A percentile compares a stretch with the other conserved stretches of the same genome.
Evolutionary conservation across 179 eudicot species (phyloP).

Genomic region (Spinacia oleracea): DNA sequence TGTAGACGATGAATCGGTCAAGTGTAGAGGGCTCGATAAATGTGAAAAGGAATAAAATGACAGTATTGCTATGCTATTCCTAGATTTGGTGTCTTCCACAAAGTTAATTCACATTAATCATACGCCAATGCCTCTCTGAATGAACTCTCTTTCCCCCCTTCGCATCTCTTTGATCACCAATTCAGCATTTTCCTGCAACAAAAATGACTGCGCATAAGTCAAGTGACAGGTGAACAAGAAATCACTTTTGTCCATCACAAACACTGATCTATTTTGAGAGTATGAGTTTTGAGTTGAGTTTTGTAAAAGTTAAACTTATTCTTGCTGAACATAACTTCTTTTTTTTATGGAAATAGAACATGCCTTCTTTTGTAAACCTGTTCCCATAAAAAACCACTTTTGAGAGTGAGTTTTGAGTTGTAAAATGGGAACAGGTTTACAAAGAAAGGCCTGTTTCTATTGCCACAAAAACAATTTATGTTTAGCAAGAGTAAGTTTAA

Average conservation of each 20-base stretch:
- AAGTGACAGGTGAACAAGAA: background rate
- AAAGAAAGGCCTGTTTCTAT: background rate
- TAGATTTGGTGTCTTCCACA: background rate
- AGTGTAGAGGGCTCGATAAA: too few relatives aligned
- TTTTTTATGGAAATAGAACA: too few relatives aligned
- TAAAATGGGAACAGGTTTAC: too few relatives aligned
- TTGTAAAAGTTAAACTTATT: too few relatives aligned
- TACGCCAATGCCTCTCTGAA: conserved; percentile 5
- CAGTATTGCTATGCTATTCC: background rate
- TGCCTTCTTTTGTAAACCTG: too few relatives aligned
- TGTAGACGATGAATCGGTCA: background rate
- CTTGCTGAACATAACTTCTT: too few relatives aligned
- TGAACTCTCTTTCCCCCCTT: conserved; percentile 4
- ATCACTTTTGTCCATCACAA: background rate
- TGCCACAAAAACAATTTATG: background rate
- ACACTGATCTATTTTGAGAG: too few relatives aligned
- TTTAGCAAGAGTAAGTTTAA: background rate
- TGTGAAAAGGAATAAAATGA: conserved; percentile 6
- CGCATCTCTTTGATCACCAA: conserved; percentile 4
- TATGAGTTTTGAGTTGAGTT: too few relatives aligned
- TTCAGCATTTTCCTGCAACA: conserved; percentile 25
- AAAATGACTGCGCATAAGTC: background rate
- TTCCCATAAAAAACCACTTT: too few relatives aligned
- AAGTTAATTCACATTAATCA: background rate
- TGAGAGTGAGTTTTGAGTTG: too few relatives aligned